Conservation (phyloP, 75 land plant genomes). For the Picea sitchensis region DNA sequence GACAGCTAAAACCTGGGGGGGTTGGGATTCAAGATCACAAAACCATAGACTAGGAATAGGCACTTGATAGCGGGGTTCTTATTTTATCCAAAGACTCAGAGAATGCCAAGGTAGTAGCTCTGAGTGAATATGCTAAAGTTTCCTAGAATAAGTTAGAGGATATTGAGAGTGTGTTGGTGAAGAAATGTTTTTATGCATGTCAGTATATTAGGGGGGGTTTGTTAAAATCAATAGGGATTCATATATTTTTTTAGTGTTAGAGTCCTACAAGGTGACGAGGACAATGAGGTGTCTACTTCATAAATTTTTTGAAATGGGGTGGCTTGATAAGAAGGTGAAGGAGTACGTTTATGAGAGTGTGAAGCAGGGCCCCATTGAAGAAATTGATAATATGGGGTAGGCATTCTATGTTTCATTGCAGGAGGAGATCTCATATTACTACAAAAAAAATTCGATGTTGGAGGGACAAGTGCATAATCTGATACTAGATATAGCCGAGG, state of each 20-base stretch:
- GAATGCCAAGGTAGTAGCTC: constrained; percentile 54
- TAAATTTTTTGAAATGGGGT: constrained; percentile 85
- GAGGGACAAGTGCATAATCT: constrained; percentile 71
- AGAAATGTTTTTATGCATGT: constrained; percentile 83
- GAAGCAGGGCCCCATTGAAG: constrained; percentile 60
- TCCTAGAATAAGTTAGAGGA: constrained; percentile 64
- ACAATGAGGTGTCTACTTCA: constrained; percentile 58
- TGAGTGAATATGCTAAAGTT: constrained; percentile 69
- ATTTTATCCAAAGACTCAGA: constrained; percentile 74
- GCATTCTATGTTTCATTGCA: constrained; percentile 92
- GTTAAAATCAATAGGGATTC: constrained; percentile 51
- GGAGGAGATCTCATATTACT: constrained; percentile 89
- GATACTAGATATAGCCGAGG: constrained; percentile 60
- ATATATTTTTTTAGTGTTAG: constrained; percentile 65
- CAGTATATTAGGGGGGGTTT: constrained; percentile 91
- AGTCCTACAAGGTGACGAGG: constrained; percentile 51
- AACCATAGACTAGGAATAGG: constrained; percentile 14
- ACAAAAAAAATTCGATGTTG: too few species aligned
- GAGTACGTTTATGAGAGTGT: constrained; percentile 69
- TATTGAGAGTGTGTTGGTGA: constrained; percentile 71
- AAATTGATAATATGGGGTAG: constrained; percentile 90
- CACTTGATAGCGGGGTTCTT: constrained; percentile 59
- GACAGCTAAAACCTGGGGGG: constrained; percentile 24
- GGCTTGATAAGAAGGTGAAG: constrained; percentile 81
- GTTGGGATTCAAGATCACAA: constrained; percentile 2